phyloP scores from a whole-genome alignment of 805 yeast species.

The Hermanozyma aechmeae region DNA sequence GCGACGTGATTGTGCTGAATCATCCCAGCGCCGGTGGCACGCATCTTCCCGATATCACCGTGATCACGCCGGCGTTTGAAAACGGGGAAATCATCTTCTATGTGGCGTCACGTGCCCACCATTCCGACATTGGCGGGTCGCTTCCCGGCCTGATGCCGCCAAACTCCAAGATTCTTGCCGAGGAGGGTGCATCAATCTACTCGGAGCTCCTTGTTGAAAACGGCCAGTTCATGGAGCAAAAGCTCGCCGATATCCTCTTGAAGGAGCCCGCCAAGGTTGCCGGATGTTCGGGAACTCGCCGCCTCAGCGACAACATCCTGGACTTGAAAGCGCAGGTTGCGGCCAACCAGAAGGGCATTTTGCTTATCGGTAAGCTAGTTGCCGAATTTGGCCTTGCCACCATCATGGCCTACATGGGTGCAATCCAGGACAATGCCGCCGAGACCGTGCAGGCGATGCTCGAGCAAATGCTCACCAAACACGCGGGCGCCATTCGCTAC shows the following conservation, averaged over 20 bases:
- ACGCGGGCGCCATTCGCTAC: constrained; percentile 20
- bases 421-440: constrained; percentile 12
- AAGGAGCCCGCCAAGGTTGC: constrained; percentile 73
- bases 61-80: constrained; percentile 78
- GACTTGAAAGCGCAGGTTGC: constrained; percentile 35
- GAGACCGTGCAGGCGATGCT: constrained; percentile 9
- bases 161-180: constrained; percentile 70
- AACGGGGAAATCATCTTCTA: constrained; percentile 55
- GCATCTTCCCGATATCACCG: constrained; percentile 57
- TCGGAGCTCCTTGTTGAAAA: constrained; percentile 62
- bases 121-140: constrained; percentile 91
- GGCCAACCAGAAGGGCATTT: constrained; percentile 13
- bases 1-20: constrained; percentile 35
- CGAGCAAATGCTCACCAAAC: too few relatives aligned
- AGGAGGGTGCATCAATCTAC: constrained; percentile 86
- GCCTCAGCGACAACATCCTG: constrained; percentile 73
- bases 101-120: constrained; percentile 93
- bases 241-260: constrained; percentile 51
- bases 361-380: constrained; percentile 8
- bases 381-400: constrained; percentile 9
- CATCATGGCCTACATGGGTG: constrained; percentile 10
- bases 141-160: constrained; percentile 96
- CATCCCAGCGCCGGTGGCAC: constrained; percentile 37
- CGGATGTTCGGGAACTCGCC: constrained; percentile 85
- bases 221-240: constrained; percentile 69